These are phyloP conservation scores for Naumovozyma baii DNA, from an alignment of 805 yeast species.

Conservation along the genomic window DNA sequence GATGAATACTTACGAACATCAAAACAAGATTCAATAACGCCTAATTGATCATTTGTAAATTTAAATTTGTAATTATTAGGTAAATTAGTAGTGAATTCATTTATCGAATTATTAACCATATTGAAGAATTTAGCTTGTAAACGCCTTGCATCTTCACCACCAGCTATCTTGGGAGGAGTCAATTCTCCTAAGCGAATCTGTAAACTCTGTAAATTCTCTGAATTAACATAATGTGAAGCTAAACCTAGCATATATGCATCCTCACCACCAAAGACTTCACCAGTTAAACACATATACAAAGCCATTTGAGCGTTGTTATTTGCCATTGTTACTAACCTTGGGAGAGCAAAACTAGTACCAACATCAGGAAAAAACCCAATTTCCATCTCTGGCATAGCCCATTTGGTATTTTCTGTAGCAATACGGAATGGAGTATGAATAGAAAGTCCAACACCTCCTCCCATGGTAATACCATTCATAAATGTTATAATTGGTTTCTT, in stretches of 20 bases:
- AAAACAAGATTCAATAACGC: slow-evolving; percentile 63
- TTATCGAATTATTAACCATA: slow-evolving; percentile 61
- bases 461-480: slow-evolving; percentile 92
- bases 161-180: slow-evolving; percentile 19
- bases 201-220: slow-evolving; percentile 52
- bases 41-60: slow-evolving; percentile 45
- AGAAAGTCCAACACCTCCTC: slow-evolving; percentile 92
- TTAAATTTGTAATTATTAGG: slow-evolving; percentile 57
- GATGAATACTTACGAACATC: slow-evolving; percentile 34
- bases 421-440: slow-evolving; percentile 88
- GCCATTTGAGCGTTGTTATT: slow-evolving; percentile 66
- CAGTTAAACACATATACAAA: slow-evolving; percentile 77
- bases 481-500: slow-evolving; percentile 78
- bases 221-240: slow-evolving; percentile 82
- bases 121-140: slow-evolving; percentile 15
- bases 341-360: slow-evolving; percentile 83
- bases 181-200: slow-evolving; percentile 56
- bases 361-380: slow-evolving; percentile 96
- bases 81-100: slow-evolving; percentile 63
- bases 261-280: slow-evolving; percentile 63
- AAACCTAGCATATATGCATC: slow-evolving; percentile 79
- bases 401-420: slow-evolving; percentile 81
- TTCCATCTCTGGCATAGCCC: slow-evolving; percentile 97
- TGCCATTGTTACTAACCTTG: slow-evolving; percentile 41
- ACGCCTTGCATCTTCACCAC: slow-evolving; percentile 3